A percentile compares a stretch with the other conserved stretches of the same genome.
Evolutionary conservation across 345 rosid genomes (phyloP).

Genomic region (Melaleuca quinquenervia): DNA sequence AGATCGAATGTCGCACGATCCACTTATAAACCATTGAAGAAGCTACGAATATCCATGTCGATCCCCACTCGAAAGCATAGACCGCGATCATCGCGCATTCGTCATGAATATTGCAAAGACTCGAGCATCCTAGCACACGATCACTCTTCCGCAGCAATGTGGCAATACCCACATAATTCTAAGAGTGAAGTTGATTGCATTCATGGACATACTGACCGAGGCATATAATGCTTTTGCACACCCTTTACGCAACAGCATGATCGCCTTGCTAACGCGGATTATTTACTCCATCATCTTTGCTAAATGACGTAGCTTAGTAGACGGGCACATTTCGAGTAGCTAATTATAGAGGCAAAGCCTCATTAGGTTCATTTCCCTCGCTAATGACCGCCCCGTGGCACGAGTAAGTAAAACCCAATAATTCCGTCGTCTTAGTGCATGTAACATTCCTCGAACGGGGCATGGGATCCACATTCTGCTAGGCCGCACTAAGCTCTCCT

Average conservation of each 20-base stretch:
- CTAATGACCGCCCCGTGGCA: not conserved
- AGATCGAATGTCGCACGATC: not conserved
- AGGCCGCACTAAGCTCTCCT: not conserved
- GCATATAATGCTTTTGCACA: not conserved
- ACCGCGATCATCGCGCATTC: no score
- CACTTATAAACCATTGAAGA: not conserved
- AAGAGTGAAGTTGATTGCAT: not conserved
- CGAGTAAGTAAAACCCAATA: not conserved
- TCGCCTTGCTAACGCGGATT: not conserved
- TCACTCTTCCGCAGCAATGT: not conserved
- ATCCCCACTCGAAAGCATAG: not conserved
- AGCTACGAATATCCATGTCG: not conserved
- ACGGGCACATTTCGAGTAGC: not conserved
- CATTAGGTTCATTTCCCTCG: not conserved
- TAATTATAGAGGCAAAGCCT: not conserved
- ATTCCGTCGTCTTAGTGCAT: not conserved
- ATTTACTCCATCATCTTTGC: not conserved
- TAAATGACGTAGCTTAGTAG: not conserved
- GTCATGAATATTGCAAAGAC: not conserved
- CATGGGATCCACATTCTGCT: not conserved
- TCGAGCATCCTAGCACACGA: not conserved
- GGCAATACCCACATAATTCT: not conserved
- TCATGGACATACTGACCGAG: not conserved
- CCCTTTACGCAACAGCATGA: not conserved
- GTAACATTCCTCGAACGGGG: not conserved